Evolutionary conservation across 768 basidiomycete species (phyloP).

Genomic region (Suillus americanus): DNA sequence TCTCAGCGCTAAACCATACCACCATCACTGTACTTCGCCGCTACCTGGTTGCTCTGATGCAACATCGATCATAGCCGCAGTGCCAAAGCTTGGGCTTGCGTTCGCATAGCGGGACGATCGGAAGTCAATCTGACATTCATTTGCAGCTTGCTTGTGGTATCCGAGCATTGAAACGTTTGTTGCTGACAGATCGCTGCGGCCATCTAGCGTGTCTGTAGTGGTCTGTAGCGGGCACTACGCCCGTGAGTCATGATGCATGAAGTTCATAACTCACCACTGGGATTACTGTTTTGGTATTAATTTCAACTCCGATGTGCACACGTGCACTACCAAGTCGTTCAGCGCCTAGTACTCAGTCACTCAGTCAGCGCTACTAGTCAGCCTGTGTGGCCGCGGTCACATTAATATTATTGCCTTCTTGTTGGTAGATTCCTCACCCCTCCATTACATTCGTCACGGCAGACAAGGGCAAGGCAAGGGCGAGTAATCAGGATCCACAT

Average conservation of each 20-base stretch:
- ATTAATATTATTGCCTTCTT: neutral
- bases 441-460: no score
- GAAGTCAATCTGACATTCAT: neutral
- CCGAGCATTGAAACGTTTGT: neutral
- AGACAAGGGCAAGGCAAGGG: neutral
- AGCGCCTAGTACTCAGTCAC: no score
- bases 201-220: neutral
- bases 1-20: neutral
- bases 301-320: no score
- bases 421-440: no score
- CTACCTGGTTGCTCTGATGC: slow-evolving; percentile 82
- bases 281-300: no score
- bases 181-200: no score
- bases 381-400: neutral
- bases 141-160: neutral
- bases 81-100: slow-evolving; percentile 73
- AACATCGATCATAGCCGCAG: slow-evolving; percentile 77
- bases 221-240: neutral
- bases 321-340: no score
- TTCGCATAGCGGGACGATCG: neutral
- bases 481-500: neutral
- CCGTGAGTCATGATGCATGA: neutral
- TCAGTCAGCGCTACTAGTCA: no score
- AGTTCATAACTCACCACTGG: no score
- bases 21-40: slow-evolving; percentile 61